Base-by-base conservation (phyloP, 441 rosid species). In the Jatropha podagrica region DNA sequence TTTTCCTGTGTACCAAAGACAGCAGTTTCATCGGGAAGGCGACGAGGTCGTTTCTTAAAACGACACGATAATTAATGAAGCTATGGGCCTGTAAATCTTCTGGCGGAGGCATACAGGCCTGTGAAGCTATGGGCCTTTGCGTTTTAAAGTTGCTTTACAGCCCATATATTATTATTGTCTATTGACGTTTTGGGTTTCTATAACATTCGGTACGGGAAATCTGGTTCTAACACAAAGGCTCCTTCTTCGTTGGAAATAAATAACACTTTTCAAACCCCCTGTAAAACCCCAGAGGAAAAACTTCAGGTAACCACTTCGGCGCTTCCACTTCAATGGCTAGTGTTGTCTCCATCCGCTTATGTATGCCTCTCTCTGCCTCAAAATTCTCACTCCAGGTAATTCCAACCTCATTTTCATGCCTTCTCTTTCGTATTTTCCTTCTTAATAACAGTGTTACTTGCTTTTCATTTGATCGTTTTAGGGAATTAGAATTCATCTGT, bases 251-350 rank as follows among this genome's bases (percentile, higher is more conserved):
- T 4, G 32, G 8, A 56, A 68, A 51, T 7, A 69, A 26, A 32
- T 32, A 32, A 32, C 65, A 38, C 32, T 63, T 14, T 4, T 12
- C 65, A 32, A 5, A 62, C 37, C 65, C 27, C 69, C 58, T 44
- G 2, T 38, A 63, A 56, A 63, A 56, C 71, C 63, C 62, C 62
- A 13, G 40, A 37, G 38, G 8, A 46, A 15, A 4, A 26, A 27
- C 2, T 37, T 2, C 48, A 61, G 13, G 17, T 3, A 23, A n/a
- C 18, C 9, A 20, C 70, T 40, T 41, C 65, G 38, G 11, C 10
- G 38, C 63, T 23, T 55, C 65, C 52, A 3, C 71, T 54, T 64
- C 75, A 46, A 85, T 85, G 90, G 90, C 82, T 62, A 58, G 58
- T 69, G 42, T 70, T 5, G 52, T 81, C 68, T 77, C 78, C 42